Evolutionary conservation across 768 basidiomycete species (phyloP).

Genomic region (Xanthoconium stramineum): DNA sequence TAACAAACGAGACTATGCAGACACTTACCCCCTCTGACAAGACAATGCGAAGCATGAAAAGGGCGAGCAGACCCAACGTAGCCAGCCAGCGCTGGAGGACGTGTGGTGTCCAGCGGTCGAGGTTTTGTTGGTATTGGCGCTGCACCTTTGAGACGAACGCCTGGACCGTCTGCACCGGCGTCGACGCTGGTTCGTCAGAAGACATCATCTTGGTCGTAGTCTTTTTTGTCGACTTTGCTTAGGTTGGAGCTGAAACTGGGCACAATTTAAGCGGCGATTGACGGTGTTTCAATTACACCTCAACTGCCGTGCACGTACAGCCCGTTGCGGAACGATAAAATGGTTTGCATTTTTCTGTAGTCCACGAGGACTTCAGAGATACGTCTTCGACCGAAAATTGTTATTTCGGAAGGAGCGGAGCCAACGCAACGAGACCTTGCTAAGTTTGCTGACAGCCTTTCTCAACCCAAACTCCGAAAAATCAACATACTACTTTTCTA

Average conservation of each 20-base stretch:
- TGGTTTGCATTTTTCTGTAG: too few relatives aligned
- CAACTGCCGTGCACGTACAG: too few relatives aligned
- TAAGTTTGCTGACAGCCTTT: too few relatives aligned
- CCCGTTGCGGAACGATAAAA: too few relatives aligned
- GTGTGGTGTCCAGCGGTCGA: constrained; percentile 94
- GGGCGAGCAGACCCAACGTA: constrained; percentile 60
- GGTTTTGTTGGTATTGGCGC: constrained; percentile 78
- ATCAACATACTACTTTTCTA: too few relatives aligned
- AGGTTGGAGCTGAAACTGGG: not conserved
- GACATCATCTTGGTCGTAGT: constrained; percentile 30
- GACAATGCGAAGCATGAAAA: constrained; percentile 87
- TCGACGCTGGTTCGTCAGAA: constrained; percentile 29
- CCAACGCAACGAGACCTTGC: too few relatives aligned
- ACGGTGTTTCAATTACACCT: not conserved
- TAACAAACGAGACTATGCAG: not conserved
- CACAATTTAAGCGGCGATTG: constrained; percentile 12
- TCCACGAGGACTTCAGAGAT: too few relatives aligned
- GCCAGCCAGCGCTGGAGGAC: constrained; percentile 86
- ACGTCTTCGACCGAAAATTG: too few relatives aligned
- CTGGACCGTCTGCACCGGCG: constrained; percentile 30
- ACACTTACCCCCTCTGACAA: constrained; percentile 80
- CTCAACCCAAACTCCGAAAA: too few relatives aligned
- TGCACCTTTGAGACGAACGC: constrained; percentile 41
- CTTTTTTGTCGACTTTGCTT: not conserved
- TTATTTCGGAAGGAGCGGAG: too few relatives aligned